Evolutionary conservation across 768 basidiomycete species (phyloP).

Genomic region (Phanerochaete carnosa): DNA sequence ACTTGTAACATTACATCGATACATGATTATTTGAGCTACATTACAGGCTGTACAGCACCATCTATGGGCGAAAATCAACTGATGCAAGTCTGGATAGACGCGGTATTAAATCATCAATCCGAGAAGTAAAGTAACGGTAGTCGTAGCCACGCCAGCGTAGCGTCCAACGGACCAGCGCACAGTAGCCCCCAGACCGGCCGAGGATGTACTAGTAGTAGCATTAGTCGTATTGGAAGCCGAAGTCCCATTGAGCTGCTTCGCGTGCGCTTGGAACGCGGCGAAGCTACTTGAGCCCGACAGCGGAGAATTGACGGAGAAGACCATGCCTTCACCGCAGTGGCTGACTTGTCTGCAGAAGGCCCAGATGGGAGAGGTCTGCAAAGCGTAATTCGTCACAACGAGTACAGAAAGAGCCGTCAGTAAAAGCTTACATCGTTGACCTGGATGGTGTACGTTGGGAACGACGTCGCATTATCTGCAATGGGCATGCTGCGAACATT

Average conservation of each 20-base stretch:
- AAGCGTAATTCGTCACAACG: neutral
- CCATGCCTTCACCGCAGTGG: slow-evolving; percentile 60
- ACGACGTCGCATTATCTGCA: slow-evolving; percentile 36
- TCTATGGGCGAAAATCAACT: no score
- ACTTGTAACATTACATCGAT: no score
- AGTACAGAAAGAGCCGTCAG: neutral
- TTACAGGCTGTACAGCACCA: neutral
- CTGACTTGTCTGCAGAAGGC: slow-evolving; percentile 46
- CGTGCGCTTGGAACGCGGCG: slow-evolving; percentile 42
- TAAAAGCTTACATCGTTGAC: slow-evolving; percentile 44
- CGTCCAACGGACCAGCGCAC: neutral
- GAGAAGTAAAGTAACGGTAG: neutral
- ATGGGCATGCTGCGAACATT: slow-evolving; percentile 42
- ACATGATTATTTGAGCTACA: neutral
- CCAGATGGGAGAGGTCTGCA: slow-evolving; percentile 52
- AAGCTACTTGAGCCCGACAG: slow-evolving; percentile 50
- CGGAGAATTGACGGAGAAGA: slow-evolving; percentile 53
- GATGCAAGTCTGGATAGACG: no score
- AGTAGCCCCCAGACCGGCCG: neutral
- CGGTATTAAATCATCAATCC: neutral
- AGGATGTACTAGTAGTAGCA: neutral
- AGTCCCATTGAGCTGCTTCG: slow-evolving; percentile 15
- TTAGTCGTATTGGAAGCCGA: neutral
- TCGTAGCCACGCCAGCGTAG: neutral
- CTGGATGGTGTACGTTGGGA: slow-evolving; percentile 50